phyloP scores from a whole-genome alignment of 1,284 basidiomycete genomes.

The Macrocystidia cucumis region DNA sequence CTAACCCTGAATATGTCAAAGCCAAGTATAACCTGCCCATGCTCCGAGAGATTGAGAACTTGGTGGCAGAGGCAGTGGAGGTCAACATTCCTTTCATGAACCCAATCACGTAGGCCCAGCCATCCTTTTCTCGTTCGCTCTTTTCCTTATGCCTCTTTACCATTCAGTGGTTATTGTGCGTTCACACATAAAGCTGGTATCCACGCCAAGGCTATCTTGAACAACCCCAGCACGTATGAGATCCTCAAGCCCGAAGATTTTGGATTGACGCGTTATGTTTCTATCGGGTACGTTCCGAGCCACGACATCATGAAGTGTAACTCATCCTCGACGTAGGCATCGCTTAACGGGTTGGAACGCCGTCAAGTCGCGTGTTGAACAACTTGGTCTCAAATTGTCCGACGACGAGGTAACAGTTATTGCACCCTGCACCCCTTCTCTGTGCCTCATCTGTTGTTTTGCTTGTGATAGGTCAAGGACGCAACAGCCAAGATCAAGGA shows the following conservation, averaged over 20 bases:
- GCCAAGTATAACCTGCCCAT: constrained; percentile 97
- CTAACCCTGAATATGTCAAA: constrained; percentile 98
- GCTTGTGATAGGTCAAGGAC: constrained; percentile 72
- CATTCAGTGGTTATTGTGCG: constrained; percentile 86
- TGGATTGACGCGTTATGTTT: constrained; percentile 95
- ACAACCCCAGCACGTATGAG: constrained; percentile 99
- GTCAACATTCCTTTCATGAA: constrained; percentile 98
- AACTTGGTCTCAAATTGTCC: constrained; percentile 81
- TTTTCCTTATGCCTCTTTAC: constrained; percentile 5
- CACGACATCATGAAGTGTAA: background rate
- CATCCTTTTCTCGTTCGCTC: constrained; percentile 4
- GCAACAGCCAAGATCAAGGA: constrained; percentile 99
- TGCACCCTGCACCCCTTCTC: background rate
- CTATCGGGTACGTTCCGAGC: constrained; percentile 67
- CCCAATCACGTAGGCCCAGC: constrained; percentile 65
- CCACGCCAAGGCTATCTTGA: constrained; percentile 99
- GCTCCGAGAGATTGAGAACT: constrained; percentile 98
- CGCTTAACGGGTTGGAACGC: constrained; percentile 98
- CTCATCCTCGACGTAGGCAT: constrained; percentile 44
- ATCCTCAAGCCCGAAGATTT: constrained; percentile 98
- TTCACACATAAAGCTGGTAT: constrained; percentile 99
- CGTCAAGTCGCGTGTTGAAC: constrained; percentile 98
- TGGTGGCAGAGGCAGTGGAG: constrained; percentile 98
- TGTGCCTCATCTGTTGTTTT: constrained; percentile 4
- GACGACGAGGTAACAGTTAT: constrained; percentile 80